A percentile compares a stretch with the other conserved stretches of the same genome.
Evolutionary conservation across 306 rosid genomes (phyloP).

Genomic region (Citrullus mucosospermus): DNA sequence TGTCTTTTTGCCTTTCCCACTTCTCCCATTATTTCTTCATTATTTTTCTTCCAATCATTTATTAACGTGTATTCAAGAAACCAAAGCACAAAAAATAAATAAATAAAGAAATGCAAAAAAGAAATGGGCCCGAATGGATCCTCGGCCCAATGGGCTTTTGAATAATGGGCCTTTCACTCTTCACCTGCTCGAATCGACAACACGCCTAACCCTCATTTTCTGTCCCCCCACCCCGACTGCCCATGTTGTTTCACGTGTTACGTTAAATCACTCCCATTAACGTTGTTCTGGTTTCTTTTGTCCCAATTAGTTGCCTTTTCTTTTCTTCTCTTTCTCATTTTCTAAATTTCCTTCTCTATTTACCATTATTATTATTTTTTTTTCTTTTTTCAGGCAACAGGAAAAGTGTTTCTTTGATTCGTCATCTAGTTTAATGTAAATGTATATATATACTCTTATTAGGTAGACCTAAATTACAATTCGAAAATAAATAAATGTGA

Average conservation of each 20-base stretch:
- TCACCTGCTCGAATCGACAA: background rate
- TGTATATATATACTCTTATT: no score
- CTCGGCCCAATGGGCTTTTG: background rate
- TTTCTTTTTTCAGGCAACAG: no score
- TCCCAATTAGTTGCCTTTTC: background rate
- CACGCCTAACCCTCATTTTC: background rate
- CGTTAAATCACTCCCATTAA: conserved; percentile 7
- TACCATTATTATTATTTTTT: no score
- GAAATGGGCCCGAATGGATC: background rate
- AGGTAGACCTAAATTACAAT: no score
- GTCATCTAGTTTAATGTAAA: no score
- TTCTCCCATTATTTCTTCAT: background rate
- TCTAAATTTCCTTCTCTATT: background rate
- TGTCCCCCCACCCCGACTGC: background rate
- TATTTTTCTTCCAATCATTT: background rate
- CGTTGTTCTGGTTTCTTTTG: background rate
- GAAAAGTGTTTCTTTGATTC: no score
- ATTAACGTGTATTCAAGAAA: background rate
- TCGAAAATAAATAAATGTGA: no score
- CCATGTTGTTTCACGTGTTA: conserved; percentile 9
- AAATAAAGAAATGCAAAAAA: background rate
- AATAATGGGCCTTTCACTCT: background rate
- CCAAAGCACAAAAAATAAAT: background rate
- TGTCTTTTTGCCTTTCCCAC: conserved; percentile 3
- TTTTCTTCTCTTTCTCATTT: background rate